Conservation (phyloP, 331 rosid species). For the Dryas integrifolia region DNA sequence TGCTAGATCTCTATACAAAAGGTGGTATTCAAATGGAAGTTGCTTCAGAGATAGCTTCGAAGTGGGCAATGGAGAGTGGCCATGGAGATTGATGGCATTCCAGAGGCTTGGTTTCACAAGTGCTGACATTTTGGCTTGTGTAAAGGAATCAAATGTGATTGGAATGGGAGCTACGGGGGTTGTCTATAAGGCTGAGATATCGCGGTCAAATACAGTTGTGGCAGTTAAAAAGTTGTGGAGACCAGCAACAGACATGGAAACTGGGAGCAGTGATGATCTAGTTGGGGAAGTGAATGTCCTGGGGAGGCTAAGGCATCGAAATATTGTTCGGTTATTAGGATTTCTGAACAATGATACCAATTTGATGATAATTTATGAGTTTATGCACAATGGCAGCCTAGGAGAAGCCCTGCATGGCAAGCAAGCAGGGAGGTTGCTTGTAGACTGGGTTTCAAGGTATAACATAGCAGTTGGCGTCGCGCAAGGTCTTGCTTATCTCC, state of each 20-base stretch:
- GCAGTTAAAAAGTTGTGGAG: slow-evolving; percentile 93
- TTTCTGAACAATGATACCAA: slow-evolving; percentile 66
- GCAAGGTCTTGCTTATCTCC: slow-evolving; percentile 92
- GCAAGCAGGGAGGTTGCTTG: slow-evolving; percentile 63
- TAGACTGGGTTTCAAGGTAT: slow-evolving; percentile 86
- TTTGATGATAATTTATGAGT: slow-evolving; percentile 77
- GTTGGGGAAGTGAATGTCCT: slow-evolving; percentile 87
- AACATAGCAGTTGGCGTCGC: slow-evolving; percentile 91
- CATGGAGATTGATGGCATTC: slow-evolving; percentile 90
- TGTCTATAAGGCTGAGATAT: slow-evolving; percentile 77
- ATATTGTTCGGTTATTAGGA: slow-evolving; percentile 78
- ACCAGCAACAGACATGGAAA: slow-evolving; percentile 60
- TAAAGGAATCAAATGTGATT: slow-evolving; percentile 76
- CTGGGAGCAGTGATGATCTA: slow-evolving; percentile 65
- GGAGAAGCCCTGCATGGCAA: slow-evolving; percentile 88
- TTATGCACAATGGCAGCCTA: slow-evolving; percentile 76
- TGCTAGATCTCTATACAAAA: slow-evolving; percentile 51
- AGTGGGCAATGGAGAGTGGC: slow-evolving; percentile 81
- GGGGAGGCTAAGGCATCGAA: slow-evolving; percentile 89
- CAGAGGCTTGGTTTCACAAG: slow-evolving; percentile 80
- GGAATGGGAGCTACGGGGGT: slow-evolving; percentile 88
- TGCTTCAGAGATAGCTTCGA: slow-evolving; percentile 60
- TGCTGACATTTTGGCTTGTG: slow-evolving; percentile 73
- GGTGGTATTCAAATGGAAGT: slow-evolving; percentile 68
- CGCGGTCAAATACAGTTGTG: slow-evolving; percentile 53